Evolutionary conservation across 352 stramenopile species (phyloP).

Genomic region (Phytophthora capsici): DNA sequence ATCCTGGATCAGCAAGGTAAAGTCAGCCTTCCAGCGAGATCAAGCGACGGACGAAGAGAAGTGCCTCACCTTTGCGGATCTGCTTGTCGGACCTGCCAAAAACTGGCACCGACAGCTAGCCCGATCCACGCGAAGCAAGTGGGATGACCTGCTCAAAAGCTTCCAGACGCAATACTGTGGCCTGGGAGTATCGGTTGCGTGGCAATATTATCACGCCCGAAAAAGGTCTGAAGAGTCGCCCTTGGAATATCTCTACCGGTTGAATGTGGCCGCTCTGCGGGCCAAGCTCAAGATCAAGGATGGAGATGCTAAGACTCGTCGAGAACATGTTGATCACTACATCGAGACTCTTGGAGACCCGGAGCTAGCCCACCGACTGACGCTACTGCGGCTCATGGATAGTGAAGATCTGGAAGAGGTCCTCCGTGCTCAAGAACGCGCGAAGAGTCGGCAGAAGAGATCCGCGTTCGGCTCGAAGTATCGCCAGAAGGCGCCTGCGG

Average conservation of each 20-base stretch:
- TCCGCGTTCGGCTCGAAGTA: too few species aligned
- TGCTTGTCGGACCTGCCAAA: neutral
- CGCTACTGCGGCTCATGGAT: too few species aligned
- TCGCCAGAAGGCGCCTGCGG: too few species aligned
- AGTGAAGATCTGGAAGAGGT: too few species aligned
- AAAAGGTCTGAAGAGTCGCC: neutral
- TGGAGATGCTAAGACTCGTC: neutral
- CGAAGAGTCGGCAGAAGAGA: too few species aligned
- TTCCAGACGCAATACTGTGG: conserved; percentile 14
- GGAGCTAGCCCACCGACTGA: too few species aligned
- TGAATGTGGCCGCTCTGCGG: neutral
- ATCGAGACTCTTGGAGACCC: too few species aligned
- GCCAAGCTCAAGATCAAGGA: neutral
- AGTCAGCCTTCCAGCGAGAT: neutral
- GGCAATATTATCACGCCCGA: neutral
- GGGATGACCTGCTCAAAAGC: neutral
- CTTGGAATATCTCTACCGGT: neutral
- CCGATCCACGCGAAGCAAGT: neutral
- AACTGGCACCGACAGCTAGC: conserved; percentile 4
- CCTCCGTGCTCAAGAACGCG: too few species aligned
- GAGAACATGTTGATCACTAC: neutral
- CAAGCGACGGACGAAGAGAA: neutral
- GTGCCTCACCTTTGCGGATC: neutral
- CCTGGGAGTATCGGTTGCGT: neutral
- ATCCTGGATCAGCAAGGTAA: conserved; percentile 1